Conservation (phyloP, 2,329 filamentous ascomycete genomes). For the Aspergillus thermomutatus region DNA sequence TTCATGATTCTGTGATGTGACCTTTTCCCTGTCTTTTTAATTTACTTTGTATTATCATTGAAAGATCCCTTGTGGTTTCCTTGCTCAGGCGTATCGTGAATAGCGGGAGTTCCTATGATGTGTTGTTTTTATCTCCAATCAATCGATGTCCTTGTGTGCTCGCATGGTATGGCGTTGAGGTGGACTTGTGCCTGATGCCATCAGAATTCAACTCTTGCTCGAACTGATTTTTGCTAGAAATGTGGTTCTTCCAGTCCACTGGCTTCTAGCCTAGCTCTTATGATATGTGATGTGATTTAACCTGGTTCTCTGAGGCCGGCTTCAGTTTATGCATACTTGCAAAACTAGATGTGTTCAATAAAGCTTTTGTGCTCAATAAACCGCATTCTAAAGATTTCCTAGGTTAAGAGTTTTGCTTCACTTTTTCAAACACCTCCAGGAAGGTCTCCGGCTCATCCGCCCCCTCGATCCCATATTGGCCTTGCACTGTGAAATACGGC, state of each 20-base stretch:
- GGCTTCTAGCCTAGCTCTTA: neutral
- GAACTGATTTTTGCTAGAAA: neutral
- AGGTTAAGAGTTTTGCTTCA: conserved; percentile 42
- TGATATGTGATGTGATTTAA: neutral
- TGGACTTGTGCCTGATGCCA: neutral
- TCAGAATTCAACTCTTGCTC: neutral
- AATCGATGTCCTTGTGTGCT: conserved; percentile 6
- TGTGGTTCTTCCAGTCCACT: neutral
- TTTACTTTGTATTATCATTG: neutral
- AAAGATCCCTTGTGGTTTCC: neutral
- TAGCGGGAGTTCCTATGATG: neutral
- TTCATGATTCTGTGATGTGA: neutral
- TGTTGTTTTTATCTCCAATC: neutral
- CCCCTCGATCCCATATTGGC: conserved; percentile 63
- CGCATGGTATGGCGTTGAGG: conserved; percentile 16
- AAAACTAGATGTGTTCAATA: conserved; percentile 7
- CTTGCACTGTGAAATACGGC: conserved; percentile 72
- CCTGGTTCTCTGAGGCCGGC: neutral
- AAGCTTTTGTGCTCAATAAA: no score
- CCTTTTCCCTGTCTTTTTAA: neutral
- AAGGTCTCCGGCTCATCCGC: conserved; percentile 69
- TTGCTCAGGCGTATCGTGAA: neutral
- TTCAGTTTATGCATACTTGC: neutral
- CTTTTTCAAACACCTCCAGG: conserved; percentile 60
- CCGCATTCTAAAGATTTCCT: neutral